Conservation (phyloP, 495 filamentous ascomycete genomes). For the Aspergillus wentii region DNA sequence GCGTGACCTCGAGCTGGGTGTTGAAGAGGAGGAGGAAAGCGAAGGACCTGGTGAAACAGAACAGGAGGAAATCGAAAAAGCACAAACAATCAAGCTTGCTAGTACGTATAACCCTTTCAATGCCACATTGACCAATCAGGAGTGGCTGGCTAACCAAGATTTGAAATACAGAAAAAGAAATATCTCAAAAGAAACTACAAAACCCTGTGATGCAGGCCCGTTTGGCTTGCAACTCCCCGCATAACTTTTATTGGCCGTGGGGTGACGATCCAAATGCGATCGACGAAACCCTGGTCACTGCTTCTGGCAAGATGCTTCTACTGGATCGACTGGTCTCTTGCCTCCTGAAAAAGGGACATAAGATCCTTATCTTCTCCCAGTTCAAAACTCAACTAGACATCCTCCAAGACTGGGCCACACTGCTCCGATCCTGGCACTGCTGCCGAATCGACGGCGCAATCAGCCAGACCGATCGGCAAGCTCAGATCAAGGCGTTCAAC, state of each 20-base stretch:
- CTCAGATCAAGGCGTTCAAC: slow-evolving; percentile 87
- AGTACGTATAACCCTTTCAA: slow-evolving; percentile 44
- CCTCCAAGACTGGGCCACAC: slow-evolving; percentile 74
- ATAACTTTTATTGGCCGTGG: slow-evolving; percentile 97
- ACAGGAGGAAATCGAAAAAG: slow-evolving; percentile 61
- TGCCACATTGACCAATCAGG: not conserved
- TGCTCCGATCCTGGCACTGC: slow-evolving; percentile 67
- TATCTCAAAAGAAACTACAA: slow-evolving; percentile 87
- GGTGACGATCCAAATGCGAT: slow-evolving; percentile 41
- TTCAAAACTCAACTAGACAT: slow-evolving; percentile 94
- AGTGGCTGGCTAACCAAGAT: not conserved
- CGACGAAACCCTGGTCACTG: slow-evolving; percentile 76
- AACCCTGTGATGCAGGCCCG: slow-evolving; percentile 93
- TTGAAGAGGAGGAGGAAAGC: slow-evolving; percentile 50
- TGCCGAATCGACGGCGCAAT: slow-evolving; percentile 94
- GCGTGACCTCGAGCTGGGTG: slow-evolving; percentile 50
- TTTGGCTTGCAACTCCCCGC: slow-evolving; percentile 85
- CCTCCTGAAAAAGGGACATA: slow-evolving; percentile 72
- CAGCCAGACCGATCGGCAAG: slow-evolving; percentile 69
- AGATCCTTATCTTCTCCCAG: slow-evolving; percentile 93
- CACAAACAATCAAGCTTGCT: slow-evolving; percentile 71
- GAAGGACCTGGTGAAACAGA: slow-evolving; percentile 41
- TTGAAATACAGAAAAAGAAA: slow-evolving; percentile 73
- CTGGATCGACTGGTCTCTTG: slow-evolving; percentile 79
- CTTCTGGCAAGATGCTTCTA: slow-evolving; percentile 92